Evolutionary conservation across 345 rosid species (phyloP), one percentile per base, ranked within the genome.

Genomic region (Xanthoceras sorbifolium): DNA sequence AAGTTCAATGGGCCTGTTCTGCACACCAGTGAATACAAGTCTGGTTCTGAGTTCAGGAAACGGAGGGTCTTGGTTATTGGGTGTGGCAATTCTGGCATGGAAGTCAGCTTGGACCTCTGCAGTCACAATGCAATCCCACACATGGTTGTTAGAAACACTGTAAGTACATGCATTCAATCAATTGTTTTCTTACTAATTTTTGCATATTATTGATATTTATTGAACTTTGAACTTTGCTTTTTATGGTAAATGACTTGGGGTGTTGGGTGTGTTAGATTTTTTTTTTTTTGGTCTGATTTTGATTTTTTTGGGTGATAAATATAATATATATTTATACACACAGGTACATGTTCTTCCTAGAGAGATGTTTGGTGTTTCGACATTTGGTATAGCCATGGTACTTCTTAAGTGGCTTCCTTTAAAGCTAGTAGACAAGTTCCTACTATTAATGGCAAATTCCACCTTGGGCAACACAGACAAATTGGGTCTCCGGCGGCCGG

Each of bases 61-160:
- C 44, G 79, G 73, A 82, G 78, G 79, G 98, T 94, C 71, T 75
- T 94, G 78, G 95, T 94, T 1, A 74, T 94, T 28, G 97, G 98
- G 6, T 90, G 97, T 80, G 98, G 98, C 0, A 94, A 94, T 74
- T 94, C 98, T 0, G 98, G 98, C 62, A 92, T 94, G 98, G 98
- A 94, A 82, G 91, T 94, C 40, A 86, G 97, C 82, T 82, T 94
- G 78, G 98, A 92, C 82, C 90, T 94, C 17, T 92, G 91, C 75
- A 82, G 88, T 59, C 31, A 87, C 82, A 84, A 85, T 78, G 93
- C 88, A 63, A 61, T 75, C 74, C 92, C 96, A 60, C 87, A 89
- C 69, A 85, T 89, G 92, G 92, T 88, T 29, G 93, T 85, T 75
- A 79, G 96, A 81, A 87, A 89, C 85, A 85, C 91, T 0, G 90